phyloP scores from a whole-genome alignment of 2,329 filamentous ascomycete genomes.

The Bipolaris gigantea region DNA sequence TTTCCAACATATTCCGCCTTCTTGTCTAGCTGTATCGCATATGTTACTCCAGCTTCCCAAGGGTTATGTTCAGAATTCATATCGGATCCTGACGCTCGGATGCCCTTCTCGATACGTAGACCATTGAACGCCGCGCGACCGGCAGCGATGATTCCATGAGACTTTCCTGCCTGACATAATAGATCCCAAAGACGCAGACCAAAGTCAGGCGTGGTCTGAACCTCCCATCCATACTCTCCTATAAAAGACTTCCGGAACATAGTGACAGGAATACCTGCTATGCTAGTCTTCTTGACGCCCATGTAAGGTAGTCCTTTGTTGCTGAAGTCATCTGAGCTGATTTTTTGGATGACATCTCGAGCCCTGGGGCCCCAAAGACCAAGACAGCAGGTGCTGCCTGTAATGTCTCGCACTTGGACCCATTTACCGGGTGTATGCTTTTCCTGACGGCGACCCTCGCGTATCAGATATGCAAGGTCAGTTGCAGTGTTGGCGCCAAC shows the following conservation, averaged over 20 bases:
- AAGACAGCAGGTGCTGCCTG: constrained; percentile 61
- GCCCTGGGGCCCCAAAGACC: constrained; percentile 65
- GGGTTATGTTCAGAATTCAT: constrained; percentile 65
- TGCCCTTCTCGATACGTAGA: constrained; percentile 62
- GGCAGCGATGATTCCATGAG: constrained; percentile 60
- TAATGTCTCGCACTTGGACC: constrained; percentile 61
- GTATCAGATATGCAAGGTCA: constrained; percentile 58
- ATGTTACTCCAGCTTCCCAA: constrained; percentile 60
- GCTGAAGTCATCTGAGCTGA: constrained; percentile 53
- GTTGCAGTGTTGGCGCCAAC: constrained; percentile 59
- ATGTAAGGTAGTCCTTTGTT: constrained; percentile 55
- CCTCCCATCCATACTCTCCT: constrained; percentile 65
- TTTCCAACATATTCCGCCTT: constrained; percentile 55
- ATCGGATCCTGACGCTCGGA: constrained; percentile 60
- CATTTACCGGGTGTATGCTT: constrained; percentile 47
- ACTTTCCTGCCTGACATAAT: constrained; percentile 58
- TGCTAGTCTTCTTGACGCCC: constrained; percentile 52
- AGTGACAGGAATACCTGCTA: constrained; percentile 60
- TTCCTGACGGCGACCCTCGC: constrained; percentile 56
- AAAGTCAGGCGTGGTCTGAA: constrained; percentile 62
- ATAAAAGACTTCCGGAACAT: constrained; percentile 62
- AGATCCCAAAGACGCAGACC: constrained; percentile 62
- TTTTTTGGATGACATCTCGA: constrained; percentile 53
- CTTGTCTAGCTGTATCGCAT: constrained; percentile 55
- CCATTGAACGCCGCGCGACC: constrained; percentile 62